These are phyloP conservation scores for Lasiodiplodia sp. DNA, from an alignment of 2,329 filamentous ascomycete genomes.

Conservation along the genomic window DNA sequence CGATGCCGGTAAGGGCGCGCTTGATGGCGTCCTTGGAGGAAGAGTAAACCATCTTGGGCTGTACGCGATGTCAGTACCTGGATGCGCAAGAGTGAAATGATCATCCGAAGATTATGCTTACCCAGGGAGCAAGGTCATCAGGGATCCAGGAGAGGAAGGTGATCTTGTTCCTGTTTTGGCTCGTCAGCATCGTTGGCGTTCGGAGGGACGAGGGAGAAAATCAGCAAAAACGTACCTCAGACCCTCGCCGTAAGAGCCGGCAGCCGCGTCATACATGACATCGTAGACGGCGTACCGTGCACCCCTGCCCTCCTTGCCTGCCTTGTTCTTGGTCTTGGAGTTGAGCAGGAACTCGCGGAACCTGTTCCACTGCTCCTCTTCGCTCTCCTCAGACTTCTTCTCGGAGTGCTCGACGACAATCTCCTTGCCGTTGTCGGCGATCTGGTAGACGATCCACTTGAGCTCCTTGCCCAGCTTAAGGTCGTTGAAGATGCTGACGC, in stretches of 20 bases:
- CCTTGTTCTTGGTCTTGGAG: conserved; percentile 75
- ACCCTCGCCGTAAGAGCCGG: conserved; percentile 69
- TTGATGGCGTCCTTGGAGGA: conserved; percentile 88
- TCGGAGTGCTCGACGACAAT: conserved; percentile 81
- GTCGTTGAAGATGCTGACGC: conserved; percentile 75
- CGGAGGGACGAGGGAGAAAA: neutral
- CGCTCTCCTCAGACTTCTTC: conserved; percentile 38
- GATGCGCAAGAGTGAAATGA: neutral
- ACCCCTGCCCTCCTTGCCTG: conserved; percentile 63
- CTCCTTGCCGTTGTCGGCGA: conserved; percentile 81
- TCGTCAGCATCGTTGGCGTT: conserved; percentile 9
- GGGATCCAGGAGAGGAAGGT: conserved; percentile 82
- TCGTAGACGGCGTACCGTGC: conserved; percentile 87
- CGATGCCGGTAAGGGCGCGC: conserved; percentile 77
- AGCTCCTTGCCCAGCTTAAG: conserved; percentile 79
- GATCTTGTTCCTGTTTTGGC: conserved; percentile 67
- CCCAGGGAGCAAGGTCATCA: conserved; percentile 80
- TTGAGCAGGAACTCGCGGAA: conserved; percentile 80
- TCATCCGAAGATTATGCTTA: conserved; percentile 53
- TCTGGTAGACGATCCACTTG: conserved; percentile 89
- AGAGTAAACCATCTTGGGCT: conserved; percentile 91
- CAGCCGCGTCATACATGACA: conserved; percentile 74
- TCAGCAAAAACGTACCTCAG: conserved; percentile 56
- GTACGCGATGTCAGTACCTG: conserved; percentile 12
- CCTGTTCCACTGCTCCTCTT: conserved; percentile 69